Conservation (phyloP, 2,329 filamentous ascomycete genomes). For the Corniculantispora saksenae region DNA sequence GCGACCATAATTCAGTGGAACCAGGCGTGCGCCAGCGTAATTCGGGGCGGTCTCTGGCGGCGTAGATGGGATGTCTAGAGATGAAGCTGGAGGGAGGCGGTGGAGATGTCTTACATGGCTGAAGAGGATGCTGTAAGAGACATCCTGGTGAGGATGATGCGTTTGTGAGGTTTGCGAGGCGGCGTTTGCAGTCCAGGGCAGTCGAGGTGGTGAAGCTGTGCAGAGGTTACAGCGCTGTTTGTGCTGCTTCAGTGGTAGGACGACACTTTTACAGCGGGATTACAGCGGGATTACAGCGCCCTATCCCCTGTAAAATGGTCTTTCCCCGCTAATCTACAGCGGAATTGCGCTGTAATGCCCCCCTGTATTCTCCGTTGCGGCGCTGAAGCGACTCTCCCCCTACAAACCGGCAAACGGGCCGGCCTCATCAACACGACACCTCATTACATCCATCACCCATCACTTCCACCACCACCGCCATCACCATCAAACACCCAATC, state of each 20-base stretch:
- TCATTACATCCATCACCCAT: neutral
- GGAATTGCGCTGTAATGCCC: no score
- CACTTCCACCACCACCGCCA: neutral
- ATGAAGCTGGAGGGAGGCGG: neutral
- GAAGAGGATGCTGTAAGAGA: neutral
- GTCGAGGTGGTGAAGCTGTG: no score
- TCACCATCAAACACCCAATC: neutral
- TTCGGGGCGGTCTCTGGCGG: neutral
- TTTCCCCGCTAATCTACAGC: neutral
- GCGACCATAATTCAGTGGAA: constrained; percentile 9
- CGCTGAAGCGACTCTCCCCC: no score
- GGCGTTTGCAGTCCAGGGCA: neutral
- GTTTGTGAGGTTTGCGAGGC: no score
- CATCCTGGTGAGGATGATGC: no score
- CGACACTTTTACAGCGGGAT: no score
- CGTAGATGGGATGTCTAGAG: neutral
- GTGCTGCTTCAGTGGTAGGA: no score
- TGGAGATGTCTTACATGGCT: constrained; percentile 1
- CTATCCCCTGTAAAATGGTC: neutral
- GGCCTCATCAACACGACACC: no score
- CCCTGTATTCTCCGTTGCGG: no score
- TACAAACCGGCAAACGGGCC: no score
- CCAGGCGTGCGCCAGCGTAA: neutral
- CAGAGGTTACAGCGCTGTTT: neutral
- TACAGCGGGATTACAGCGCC: neutral